Evolutionary conservation across 2,329 filamentous ascomycete species (phyloP), one percentile per base, ranked within the genome.

Genomic region (Taxawa tesnikishii): DNA sequence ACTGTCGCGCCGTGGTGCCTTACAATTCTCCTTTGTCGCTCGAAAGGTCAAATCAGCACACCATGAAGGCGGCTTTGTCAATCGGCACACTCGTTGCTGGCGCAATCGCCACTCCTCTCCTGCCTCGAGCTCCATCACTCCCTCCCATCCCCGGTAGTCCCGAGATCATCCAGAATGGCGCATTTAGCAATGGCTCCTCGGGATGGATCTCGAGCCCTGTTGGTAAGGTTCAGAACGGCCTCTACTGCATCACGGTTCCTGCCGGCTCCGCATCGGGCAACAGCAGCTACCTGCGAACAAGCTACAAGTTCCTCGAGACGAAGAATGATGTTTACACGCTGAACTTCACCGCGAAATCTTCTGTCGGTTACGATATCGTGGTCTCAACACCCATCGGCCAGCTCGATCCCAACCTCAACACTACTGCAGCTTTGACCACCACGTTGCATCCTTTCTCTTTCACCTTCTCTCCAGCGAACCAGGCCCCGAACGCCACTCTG

Each of bases 251-350:
- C 12, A n/a, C 14, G 9, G 36, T 38, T 2, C 36, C 36, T 11
- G 36, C 32, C 15, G 28, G 28, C 16, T 36, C 28, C 9, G 12
- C 32, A 17, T 3, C 32, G 2, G n/a, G n/a, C n/a, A 38, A 38
- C 12, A 28, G 26, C 8, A 35, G 32, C 29, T 38, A 31, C 23
- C 28, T 38, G 5, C 23, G 28, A 24, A 38, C 32, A 5, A 28
- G 23, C 5, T 14, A 38, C 15, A 35, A 30, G n/a, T 38, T 38
- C 12, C 30, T 27, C 4, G 33, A 38, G 16, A 17, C 36, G 16
- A 38, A 38, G 16, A 38, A 38, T n/a, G 36, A 38, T 15, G 24
- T 38, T 10, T 38, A 38, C 24, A 31, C 16, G 15, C 8, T 38
- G 32, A 38, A 38, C 16, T 38, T 38, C n/a, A 38, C 36, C 16